Base-by-base conservation (phyloP, 202 grass and related monocot species). In the Panicum hallii region DNA sequence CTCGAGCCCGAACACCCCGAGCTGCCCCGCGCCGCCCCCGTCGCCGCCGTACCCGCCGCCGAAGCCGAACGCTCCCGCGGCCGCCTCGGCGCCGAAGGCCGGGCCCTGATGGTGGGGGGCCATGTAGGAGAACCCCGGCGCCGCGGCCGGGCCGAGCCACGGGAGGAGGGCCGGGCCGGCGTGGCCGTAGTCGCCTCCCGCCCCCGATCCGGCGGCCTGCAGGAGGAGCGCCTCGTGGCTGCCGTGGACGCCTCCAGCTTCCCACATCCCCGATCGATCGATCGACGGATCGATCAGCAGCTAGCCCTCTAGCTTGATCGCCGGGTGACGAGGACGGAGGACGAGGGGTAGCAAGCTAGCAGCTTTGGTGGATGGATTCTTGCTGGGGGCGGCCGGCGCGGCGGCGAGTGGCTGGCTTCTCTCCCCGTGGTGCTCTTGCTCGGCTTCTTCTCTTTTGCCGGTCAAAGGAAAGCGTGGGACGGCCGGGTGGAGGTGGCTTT, bases 161-260 rank as follows among this genome's bases (percentile, higher is more conserved):
- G 88, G 81, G 52, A 74, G 82, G 56, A 86, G 42, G 50, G 79
- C 81, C 9, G 58, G 40, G 54, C 78, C 72, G 52, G 70, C 49
- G 80, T 72, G 63, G 58, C 75, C 56, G 47, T 81, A 63, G 50
- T n/a, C 77, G 12, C 38, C 75, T 0, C 28, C 79, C 2, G 64
- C 78, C 2, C 73, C 87, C 26, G 70, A 81, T 28, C 75, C 86
- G 4, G 71, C 53, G 48, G 79, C 75, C 82, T 86, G 86, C 61
- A 87, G 86, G 56, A 86, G 87, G 26, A 94, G 89, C 48, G 83
- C 82, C 44, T 94, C 89, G 52, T 88, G 86, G 91, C 75, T 81
- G 74, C 80, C 82, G 84, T 94, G 83, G 85, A 84, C 30, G 83
- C 77, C 71, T 15, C 63, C 88, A 58, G 70, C 89, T 74, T 94